These are phyloP conservation scores for Coniochaeta prunicola DNA, from an alignment of 2,329 filamentous ascomycete species.

Conservation along the genomic window DNA sequence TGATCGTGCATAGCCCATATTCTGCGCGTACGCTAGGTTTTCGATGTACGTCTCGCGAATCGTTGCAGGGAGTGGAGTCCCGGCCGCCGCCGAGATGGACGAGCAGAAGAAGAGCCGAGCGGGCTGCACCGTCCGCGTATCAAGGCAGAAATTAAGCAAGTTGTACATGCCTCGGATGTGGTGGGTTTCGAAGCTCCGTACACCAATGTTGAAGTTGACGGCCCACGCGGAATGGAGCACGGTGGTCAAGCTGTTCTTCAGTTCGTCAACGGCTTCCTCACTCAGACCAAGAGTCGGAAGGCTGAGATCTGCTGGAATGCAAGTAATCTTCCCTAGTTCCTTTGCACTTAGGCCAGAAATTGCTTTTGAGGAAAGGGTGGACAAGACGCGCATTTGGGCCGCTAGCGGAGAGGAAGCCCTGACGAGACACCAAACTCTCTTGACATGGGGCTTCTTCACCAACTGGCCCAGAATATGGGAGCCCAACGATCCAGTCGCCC, in stretches of 20 bases:
- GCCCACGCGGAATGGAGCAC: slow-evolving; percentile 46
- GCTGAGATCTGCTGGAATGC: slow-evolving; percentile 33
- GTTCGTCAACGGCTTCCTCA: slow-evolving; percentile 14
- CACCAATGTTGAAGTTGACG: slow-evolving; percentile 46
- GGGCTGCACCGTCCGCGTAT: slow-evolving; percentile 20
- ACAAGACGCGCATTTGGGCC: slow-evolving; percentile 20
- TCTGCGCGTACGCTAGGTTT: slow-evolving; percentile 31
- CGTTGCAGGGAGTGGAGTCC: slow-evolving; percentile 25
- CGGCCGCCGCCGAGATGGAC: slow-evolving; percentile 32
- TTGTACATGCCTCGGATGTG: slow-evolving; percentile 38
- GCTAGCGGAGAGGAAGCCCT: slow-evolving; percentile 29
- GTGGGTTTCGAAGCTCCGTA: slow-evolving; percentile 37
- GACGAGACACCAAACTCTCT: slow-evolving; percentile 40
- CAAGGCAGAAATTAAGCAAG: slow-evolving; percentile 32
- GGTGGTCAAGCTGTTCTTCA: slow-evolving; percentile 25
- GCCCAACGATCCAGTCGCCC: slow-evolving; percentile 54
- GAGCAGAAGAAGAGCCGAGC: slow-evolving; percentile 37
- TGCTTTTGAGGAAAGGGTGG: slow-evolving; percentile 23
- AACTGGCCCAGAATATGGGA: slow-evolving; percentile 51
- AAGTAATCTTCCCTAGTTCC: slow-evolving; percentile 24
- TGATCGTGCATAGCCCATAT: slow-evolving; percentile 43
- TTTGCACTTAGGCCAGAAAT: slow-evolving; percentile 24
- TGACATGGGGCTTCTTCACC: slow-evolving; percentile 49
- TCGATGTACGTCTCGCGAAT: slow-evolving; percentile 28
- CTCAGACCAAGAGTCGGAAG: slow-evolving; percentile 30